Evolutionary conservation across 2,329 filamentous ascomycete genomes (phyloP).

Genomic region (Apiospora phragmitis): DNA sequence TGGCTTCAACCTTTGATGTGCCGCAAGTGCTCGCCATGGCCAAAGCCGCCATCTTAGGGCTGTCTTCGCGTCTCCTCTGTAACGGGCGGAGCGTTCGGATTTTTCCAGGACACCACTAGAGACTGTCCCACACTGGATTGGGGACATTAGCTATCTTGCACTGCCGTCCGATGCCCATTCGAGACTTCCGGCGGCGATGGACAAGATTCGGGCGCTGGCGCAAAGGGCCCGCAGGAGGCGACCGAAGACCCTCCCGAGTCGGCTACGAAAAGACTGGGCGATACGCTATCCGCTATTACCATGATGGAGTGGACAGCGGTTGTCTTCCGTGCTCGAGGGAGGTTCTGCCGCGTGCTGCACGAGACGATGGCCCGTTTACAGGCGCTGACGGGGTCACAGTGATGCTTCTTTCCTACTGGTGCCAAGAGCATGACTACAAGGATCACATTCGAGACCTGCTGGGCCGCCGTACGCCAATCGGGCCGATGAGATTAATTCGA

Average conservation of each 20-base stretch:
- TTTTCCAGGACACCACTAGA: not conserved
- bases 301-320: not conserved
- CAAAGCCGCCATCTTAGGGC: slow-evolving; percentile 2
- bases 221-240: not conserved
- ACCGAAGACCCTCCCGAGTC: not conserved
- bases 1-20: not conserved
- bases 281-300: slow-evolving; percentile 11
- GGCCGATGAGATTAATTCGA: no score
- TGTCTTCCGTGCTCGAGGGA: no score
- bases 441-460: no score
- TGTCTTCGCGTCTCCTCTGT: not conserved
- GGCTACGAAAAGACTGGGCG: not conserved
- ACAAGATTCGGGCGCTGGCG: not conserved
- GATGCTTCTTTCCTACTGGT: no score
- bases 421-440: no score
- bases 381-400: no score
- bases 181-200: not conserved
- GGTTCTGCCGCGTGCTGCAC: no score
- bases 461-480: no score
- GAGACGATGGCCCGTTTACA: no score
- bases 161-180: not conserved
- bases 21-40: slow-evolving; percentile 3
- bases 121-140: not conserved
- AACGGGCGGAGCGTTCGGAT: not conserved
- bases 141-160: not conserved